Evolutionary conservation across 2,329 filamentous ascomycete genomes (phyloP), one percentile per base, ranked within the genome.

Genomic region (Escovopsis sp.): DNA sequence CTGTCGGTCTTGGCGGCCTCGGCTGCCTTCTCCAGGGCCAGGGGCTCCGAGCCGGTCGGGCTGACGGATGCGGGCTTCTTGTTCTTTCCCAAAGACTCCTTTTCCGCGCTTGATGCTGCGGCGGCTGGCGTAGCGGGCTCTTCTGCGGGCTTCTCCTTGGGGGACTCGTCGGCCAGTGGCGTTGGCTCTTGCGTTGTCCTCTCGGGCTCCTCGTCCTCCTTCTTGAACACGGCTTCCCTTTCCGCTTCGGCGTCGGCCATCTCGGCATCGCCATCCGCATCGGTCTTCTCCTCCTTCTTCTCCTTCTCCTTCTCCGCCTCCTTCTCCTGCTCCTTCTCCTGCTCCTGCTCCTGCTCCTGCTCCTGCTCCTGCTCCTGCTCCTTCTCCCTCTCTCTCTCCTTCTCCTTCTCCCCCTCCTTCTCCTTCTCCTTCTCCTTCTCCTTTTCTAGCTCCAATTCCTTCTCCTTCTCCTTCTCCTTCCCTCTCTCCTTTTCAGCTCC

Each of bases 221-320:
- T 58, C 44, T 67, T 65, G 38, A 67, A 63, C 7, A 54, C 49
- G n/a, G 60, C 51, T 35, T 55, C 53, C 11, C 58, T 51, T 9
- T 49, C 49, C 1, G 58, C 47, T 1, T 57, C 55, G 3, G 62
- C 48, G 36, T 66, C 67, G 3, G 57, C 59, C 69, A 74, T 74
- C 9, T 69, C 67, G 6, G 73, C 60, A 50, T 74, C 69, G 11
- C 69, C 69, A 44, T 73, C 69, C 2, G 55, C 56, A 28, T 74
- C 70, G 4, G 64, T 54, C 32, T 60, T 61, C 4, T 52, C 43
- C 15, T 56, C 56, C 33, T 59, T 36, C 26, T 37, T 11, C n/a
- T 42, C 43, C 26, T 40, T 43, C n/a, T 41, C 23, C 8, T 8
- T 9, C 33, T 59, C 42, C 26, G 37, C 8, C n/a, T 42, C 43